Conservation (phyloP, 257 asterid species). For the Voacanga thouarsii region DNA sequence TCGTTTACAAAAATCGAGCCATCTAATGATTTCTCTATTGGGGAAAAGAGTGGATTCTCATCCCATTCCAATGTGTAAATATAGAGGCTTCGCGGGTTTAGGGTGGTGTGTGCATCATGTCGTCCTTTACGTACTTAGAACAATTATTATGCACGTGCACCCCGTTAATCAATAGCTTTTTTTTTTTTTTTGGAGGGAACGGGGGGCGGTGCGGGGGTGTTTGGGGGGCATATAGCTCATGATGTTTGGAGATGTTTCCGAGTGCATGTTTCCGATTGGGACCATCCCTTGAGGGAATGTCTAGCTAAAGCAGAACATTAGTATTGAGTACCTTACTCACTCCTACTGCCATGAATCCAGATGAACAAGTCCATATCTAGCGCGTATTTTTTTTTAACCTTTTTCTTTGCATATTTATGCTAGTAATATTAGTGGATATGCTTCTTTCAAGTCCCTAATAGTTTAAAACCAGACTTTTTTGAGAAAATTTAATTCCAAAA, state of each 20-base stretch:
- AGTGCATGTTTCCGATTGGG: conserved; percentile 26
- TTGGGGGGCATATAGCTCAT: not conserved
- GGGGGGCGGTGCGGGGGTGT: too few species aligned
- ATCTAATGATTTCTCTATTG: too few species aligned
- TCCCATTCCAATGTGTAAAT: not conserved
- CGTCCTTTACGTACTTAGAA: conserved; percentile 7
- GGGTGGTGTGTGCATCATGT: conserved; percentile 15
- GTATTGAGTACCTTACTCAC: not conserved
- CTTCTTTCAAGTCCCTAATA: not conserved
- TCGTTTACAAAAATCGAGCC: too few species aligned
- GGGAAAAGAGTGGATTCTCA: too few species aligned
- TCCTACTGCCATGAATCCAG: conserved; percentile 15
- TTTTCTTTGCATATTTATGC: not conserved
- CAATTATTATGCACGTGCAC: conserved; percentile 44
- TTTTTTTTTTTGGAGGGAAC: too few species aligned
- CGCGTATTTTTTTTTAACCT: not conserved
- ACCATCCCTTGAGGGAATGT: conserved; percentile 32
- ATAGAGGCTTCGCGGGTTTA: not conserved
- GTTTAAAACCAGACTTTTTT: not conserved
- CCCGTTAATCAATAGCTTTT: conserved; percentile 19
- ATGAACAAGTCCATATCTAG: conserved; percentile 15
- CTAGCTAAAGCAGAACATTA: conserved; percentile 42
- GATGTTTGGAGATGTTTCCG: conserved; percentile 10
- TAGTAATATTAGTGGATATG: not conserved
- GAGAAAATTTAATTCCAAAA: not conserved